Conservation (phyloP, 139 green algal genomes). For the Ettlia oleoabundans region DNA sequence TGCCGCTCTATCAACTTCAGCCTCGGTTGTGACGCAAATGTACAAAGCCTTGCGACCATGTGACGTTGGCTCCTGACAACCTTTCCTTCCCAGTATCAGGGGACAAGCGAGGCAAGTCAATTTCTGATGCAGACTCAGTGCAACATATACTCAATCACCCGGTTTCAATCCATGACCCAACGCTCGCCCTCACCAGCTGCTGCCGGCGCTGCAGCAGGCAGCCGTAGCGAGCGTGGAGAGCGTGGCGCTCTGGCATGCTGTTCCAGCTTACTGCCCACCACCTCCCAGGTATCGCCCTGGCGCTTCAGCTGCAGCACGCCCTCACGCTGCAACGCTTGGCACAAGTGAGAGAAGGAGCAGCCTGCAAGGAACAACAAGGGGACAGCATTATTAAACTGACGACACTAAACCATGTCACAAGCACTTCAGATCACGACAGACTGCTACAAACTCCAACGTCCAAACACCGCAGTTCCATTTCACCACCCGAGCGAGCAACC, state of each 20-base stretch:
- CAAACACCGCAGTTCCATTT: too few species aligned
- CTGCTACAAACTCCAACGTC: too few species aligned
- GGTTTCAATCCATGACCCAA: constrained; percentile 11
- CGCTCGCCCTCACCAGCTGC: background rate
- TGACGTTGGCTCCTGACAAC: too few species aligned
- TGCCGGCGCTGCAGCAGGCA: background rate
- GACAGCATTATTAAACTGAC: too few species aligned
- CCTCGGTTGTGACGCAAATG: too few species aligned
- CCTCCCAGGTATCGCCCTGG: constrained; percentile 8
- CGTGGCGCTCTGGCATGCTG: background rate
- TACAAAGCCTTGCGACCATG: too few species aligned
- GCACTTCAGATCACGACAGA: too few species aligned
- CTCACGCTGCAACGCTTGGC: constrained; percentile 11
- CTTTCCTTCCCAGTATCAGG: too few species aligned
- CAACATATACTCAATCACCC: background rate
- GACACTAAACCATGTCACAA: too few species aligned
- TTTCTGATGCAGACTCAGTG: background rate
- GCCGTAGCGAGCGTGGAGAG: background rate
- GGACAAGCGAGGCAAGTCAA: too few species aligned
- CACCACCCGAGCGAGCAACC: too few species aligned
- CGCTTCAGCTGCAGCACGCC: constrained; percentile 17
- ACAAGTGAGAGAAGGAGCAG: constrained; percentile 20
- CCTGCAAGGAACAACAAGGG: background rate
- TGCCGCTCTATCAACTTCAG: too few species aligned
- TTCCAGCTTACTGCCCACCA: constrained; percentile 21